Conservation (phyloP, 2,329 filamentous ascomycete genomes). For the Penicillium polonicum region DNA sequence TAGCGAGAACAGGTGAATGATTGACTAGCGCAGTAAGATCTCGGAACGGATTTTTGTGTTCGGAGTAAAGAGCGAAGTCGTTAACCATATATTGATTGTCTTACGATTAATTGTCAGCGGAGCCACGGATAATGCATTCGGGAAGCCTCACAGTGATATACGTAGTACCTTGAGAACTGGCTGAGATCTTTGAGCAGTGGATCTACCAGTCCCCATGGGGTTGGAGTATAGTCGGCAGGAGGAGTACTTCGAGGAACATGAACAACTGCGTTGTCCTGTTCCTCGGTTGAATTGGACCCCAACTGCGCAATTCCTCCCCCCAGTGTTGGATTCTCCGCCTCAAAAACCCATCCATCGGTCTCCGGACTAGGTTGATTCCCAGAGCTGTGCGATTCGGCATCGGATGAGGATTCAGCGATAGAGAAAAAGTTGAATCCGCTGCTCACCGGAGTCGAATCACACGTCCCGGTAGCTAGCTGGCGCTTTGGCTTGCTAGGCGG, state of each 20-base stretch:
- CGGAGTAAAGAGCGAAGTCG: constrained; percentile 50
- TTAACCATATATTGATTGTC: constrained; percentile 42
- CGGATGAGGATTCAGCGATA: constrained; percentile 13
- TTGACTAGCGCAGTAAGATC: constrained; percentile 49
- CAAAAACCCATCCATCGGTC: constrained; percentile 15
- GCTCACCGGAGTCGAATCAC: not conserved
- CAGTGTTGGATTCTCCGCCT: constrained; percentile 3
- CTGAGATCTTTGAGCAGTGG: constrained; percentile 49
- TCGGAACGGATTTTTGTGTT: constrained; percentile 49
- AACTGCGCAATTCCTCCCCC: not conserved
- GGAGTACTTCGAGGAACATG: constrained; percentile 13
- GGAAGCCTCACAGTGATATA: constrained; percentile 44
- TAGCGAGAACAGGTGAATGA: constrained; percentile 46
- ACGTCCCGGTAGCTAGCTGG: not conserved
- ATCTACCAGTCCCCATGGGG: constrained; percentile 46
- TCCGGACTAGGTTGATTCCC: constrained; percentile 18
- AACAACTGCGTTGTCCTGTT: constrained; percentile 15
- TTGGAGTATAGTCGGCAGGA: constrained; percentile 24
- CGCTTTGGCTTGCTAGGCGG: constrained; percentile 3
- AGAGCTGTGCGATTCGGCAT: constrained; percentile 19
- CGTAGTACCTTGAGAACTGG: constrained; percentile 46
- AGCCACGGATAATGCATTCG: not conserved
- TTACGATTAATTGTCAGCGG: constrained; percentile 22
- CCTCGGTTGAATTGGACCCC: not conserved
- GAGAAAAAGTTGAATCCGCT: constrained; percentile 12